Base-by-base conservation (phyloP, 371 early-diverging fungal species). In the Mortierella sp. region DNA sequence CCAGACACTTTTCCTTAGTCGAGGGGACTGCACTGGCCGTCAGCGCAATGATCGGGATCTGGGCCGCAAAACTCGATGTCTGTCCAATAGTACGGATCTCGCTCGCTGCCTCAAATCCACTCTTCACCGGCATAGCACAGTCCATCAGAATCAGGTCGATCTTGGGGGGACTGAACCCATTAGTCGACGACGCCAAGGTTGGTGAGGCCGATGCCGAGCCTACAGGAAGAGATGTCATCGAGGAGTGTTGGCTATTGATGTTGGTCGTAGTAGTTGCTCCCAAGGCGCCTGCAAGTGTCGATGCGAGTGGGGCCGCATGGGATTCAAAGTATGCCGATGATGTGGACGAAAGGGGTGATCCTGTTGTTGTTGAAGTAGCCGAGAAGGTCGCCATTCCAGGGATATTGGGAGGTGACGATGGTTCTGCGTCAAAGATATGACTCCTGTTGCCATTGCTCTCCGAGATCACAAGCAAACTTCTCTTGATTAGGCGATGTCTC, bases 41-140 rank as follows among this genome's bases (percentile, higher is more conserved):
- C 70, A 86, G 47, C 2, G 86, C 86, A 71, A 86, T 85, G 45
- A 86, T 86, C 22, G 86, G 86, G 39, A 86, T 66, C 14, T 68
- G 63, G 8, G 81, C 76, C 37, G 81, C 81, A 80, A 76, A 80
- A 10, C 47, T 50, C 2, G 79, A 74, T 0, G 8, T 37, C 52
- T 29, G 10, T 0, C 83, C 83, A 72, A 82, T 77, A 14, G 68
- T 37, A 47, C 83, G 67, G 39, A 82, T 82, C 72, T 82, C 83
- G 14, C 68, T 65, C 14, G 83, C 78, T 4, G 83, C 83, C 39
- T 82, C 83, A 34, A 78, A 82, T 16, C 83, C 83, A 58, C 83
- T 82, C 72, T 82, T 82, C 66, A 82, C 69, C 3, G 83, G 83
- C 83, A 82, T 82, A 2, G 85, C 83, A 39, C 77, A 79, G 52